Evolutionary conservation across 768 basidiomycete genomes (phyloP).

Genomic region (Krasilnikovozyma curviuscula): DNA sequence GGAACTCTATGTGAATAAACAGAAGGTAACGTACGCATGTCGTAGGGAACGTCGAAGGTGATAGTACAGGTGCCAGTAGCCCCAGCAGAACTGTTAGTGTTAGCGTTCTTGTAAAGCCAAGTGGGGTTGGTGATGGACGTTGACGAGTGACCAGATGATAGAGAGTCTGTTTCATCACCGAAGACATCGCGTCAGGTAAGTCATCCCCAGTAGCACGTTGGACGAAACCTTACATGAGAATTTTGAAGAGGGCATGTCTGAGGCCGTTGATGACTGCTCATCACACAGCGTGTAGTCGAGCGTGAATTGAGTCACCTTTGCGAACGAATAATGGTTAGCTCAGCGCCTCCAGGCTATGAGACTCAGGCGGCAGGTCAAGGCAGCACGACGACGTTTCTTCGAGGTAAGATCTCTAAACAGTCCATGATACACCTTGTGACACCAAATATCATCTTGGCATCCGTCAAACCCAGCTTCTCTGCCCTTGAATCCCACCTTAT

Average conservation of each 20-base stretch:
- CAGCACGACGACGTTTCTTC: not conserved
- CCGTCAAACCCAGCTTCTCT: not conserved
- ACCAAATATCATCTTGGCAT: not conserved
- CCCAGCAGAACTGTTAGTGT: too few relatives aligned
- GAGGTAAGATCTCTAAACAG: too few relatives aligned
- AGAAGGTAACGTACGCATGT: slow-evolving; percentile 32
- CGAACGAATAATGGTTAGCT: slow-evolving; percentile 19
- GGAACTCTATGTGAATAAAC: too few relatives aligned
- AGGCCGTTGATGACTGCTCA: slow-evolving; percentile 36
- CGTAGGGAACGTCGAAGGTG: slow-evolving; percentile 61
- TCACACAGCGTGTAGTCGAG: slow-evolving; percentile 93
- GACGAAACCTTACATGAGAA: slow-evolving; percentile 20
- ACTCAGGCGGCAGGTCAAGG: not conserved
- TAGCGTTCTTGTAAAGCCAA: slow-evolving; percentile 72
- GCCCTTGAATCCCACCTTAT: not conserved
- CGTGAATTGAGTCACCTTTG: slow-evolving; percentile 71
- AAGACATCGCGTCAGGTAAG: too few relatives aligned
- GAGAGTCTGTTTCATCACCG: slow-evolving; percentile 13
- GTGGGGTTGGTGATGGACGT: slow-evolving; percentile 36
- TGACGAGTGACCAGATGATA: slow-evolving; percentile 29
- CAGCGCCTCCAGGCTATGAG: not conserved
- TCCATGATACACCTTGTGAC: too few relatives aligned
- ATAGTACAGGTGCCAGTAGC: slow-evolving; percentile 48
- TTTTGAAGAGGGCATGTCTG: slow-evolving; percentile 34
- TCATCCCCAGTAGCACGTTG: not conserved